phyloP scores from a whole-genome alignment of 768 basidiomycete genomes.

The Mrakia blollopis region DNA sequence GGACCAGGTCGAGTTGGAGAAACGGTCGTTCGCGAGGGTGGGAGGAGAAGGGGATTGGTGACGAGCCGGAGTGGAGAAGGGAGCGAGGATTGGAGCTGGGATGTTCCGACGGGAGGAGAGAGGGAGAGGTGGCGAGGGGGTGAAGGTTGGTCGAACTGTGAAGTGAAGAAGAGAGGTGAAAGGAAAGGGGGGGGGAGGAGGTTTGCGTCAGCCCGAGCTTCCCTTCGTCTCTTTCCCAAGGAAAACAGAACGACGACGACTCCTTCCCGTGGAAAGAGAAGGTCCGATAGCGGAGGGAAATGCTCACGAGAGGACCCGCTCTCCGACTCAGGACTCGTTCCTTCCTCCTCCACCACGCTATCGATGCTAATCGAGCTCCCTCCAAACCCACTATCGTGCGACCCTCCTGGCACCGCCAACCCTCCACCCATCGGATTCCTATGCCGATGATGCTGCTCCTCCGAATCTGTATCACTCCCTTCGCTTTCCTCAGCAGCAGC shows the following conservation, averaged over 20 bases:
- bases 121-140: constrained; percentile 17
- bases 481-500: constrained; percentile 11
- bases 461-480: constrained; percentile 21
- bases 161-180: too few relatives aligned
- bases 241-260: neutral
- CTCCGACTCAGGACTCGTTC: neutral
- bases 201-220: neutral
- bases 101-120: constrained; percentile 13
- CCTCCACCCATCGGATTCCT: constrained; percentile 8
- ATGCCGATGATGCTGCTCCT: neutral
- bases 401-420: neutral
- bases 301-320: neutral
- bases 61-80: neutral
- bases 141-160: neutral
- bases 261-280: neutral
- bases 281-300: neutral
- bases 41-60: neutral
- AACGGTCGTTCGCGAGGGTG: constrained; percentile 19
- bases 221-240: neutral
- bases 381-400: neutral
- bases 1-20: constrained; percentile 21
- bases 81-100: neutral
- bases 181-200: neutral
- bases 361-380: constrained; percentile 29
- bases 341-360: constrained; percentile 24